Evolutionary conservation across 2,329 filamentous ascomycete species (phyloP), one percentile per base, ranked within the genome.

Genomic region (Talaromyces sp.): DNA sequence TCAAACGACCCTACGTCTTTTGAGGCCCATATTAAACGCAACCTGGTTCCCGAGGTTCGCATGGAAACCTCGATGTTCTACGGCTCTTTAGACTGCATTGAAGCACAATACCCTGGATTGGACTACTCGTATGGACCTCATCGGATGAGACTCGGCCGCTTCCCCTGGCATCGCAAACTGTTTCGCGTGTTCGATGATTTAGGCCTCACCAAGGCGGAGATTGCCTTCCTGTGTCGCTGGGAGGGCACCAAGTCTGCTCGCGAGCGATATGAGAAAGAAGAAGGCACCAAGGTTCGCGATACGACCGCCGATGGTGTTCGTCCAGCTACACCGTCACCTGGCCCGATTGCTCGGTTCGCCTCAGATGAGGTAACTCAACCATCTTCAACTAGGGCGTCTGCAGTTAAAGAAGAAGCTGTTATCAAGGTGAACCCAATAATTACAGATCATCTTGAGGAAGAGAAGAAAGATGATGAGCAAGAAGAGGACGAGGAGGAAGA

Each of bases 81-180:
- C 74, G 86, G 86, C 68, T 81, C 83, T 47, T 78, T 87, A 53
- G 85, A 87, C 76, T 85, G 82, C 68, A 80, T 87, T 64, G 86
- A 88, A 77, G 85, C 86, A 56, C 85, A 86, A 63, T 88, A 89
- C 68, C 86, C 86, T 0, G 86, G 86, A 36, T 78, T 88, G 54
- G 86, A 89, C 77, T 89, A 89, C 72, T 83, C 83, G 54, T 80
- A 85, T 68, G 75, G 77, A 6, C 84, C 86, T 1, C 86, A 89
- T 75, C 82, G 86, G 61, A 84, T 86, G 77, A 81, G 86, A 47
- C 78, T 89, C 12, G 78, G 83, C 59, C 83, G 84, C 53, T 88
- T 87, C 70, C 81, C 82, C 10, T 85, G 85, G 78, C 86, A 89
- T 73, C 78, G 78, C 65, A 79, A 79, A 63, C 78, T 89, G 1